These are phyloP conservation scores for Pseudocercospora musae DNA, from an alignment of 2,329 filamentous ascomycete genomes.

Conservation along the genomic window DNA sequence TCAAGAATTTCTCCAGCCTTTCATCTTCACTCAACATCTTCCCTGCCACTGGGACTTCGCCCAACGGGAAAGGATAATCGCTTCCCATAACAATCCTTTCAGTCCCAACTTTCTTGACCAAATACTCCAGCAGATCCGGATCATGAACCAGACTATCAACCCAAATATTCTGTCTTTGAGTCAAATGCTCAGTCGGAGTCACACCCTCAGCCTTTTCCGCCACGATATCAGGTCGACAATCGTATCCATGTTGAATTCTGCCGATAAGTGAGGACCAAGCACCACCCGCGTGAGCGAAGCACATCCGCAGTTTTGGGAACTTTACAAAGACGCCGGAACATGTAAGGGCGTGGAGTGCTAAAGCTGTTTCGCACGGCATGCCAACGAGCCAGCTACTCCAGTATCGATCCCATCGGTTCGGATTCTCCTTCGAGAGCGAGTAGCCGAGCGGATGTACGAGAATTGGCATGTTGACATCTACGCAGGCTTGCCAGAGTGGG, in stretches of 20 bases:
- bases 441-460: constrained; percentile 15
- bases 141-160: constrained; percentile 15
- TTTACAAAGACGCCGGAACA: constrained; percentile 8
- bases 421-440: constrained; percentile 9
- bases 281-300: constrained; percentile 15
- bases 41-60: constrained; percentile 9
- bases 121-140: constrained; percentile 12
- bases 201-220: constrained; percentile 6
- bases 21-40: constrained; percentile 11
- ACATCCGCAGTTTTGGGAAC: constrained; percentile 10
- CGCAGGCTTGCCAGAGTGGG: constrained; percentile 11
- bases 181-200: constrained; percentile 7
- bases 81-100: constrained; percentile 15
- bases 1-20: constrained; percentile 6
- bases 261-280: constrained; percentile 11
- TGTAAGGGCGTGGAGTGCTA: constrained; percentile 11
- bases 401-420: constrained; percentile 9
- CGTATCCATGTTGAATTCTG: constrained; percentile 14
- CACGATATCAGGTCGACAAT: constrained; percentile 12
- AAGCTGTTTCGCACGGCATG: constrained; percentile 14
- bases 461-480: constrained; percentile 13
- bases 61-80: constrained; percentile 14
- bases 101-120: constrained; percentile 15
- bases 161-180: constrained; percentile 11
- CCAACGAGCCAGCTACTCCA: constrained; percentile 15